phyloP scores from a whole-genome alignment of 2,329 filamentous ascomycete species.

The Trichoderma simmonsii region DNA sequence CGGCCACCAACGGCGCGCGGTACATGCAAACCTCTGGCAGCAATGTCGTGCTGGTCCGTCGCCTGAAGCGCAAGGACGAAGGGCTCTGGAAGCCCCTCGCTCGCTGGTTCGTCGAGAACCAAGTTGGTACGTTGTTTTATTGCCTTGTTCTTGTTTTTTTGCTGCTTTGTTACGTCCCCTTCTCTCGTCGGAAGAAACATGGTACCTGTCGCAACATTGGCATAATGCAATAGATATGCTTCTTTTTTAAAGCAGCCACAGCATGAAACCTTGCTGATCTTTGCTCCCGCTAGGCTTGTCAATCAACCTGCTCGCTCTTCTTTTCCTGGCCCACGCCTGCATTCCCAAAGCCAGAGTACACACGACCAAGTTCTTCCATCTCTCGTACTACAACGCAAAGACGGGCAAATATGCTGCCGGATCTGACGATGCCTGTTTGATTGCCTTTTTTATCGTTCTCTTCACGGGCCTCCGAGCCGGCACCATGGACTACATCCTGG shows the following conservation, averaged over 20 bases:
- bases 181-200: neutral
- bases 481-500: constrained; percentile 82
- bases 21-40: constrained; percentile 53
- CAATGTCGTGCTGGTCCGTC: constrained; percentile 53
- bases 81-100: constrained; percentile 59
- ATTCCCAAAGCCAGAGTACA: constrained; percentile 76
- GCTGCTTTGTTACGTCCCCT: neutral
- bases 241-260: constrained; percentile 9
- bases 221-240: neutral
- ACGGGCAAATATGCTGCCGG: constrained; percentile 73
- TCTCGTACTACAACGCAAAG: constrained; percentile 74
- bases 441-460: constrained; percentile 74
- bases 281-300: constrained; percentile 60
- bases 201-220: neutral
- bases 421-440: constrained; percentile 73
- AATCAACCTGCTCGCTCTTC: constrained; percentile 77
- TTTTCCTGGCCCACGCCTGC: constrained; percentile 76
- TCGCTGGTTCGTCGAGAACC: constrained; percentile 72
- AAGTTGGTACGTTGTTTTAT: constrained; percentile 62
- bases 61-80: constrained; percentile 60
- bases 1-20: constrained; percentile 46
- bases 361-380: constrained; percentile 82
- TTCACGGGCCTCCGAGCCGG: constrained; percentile 84
- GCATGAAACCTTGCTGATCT: neutral
- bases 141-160: neutral